Percentiles rank a stretch among this genome's conserved stretches.
These are phyloP conservation scores for Chlorella ohadii DNA, from an alignment of 139 green algal genomes.

Conservation along the genomic window DNA sequence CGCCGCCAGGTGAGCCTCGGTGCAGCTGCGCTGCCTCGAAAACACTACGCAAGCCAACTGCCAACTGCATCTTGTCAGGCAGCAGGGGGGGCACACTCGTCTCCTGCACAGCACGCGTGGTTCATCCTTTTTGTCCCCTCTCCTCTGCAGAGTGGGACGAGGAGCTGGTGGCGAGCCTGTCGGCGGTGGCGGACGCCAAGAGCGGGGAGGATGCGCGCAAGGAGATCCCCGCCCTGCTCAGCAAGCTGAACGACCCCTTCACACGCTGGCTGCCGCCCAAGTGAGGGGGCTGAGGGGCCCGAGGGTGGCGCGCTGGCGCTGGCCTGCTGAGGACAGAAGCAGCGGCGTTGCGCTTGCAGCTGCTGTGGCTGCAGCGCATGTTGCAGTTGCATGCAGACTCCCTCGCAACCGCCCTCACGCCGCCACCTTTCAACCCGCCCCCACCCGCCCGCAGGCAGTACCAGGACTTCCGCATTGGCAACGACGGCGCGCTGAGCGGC, in stretches of 20 bases:
- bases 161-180: constrained; percentile 32
- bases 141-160: constrained; percentile 49
- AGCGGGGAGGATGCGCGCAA: constrained; percentile 48
- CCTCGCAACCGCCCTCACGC: neutral
- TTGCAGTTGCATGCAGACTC: too few relatives aligned
- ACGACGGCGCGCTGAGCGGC: constrained; percentile 91
- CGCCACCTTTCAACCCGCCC: neutral
- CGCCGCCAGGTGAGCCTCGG: constrained; percentile 25
- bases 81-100: too few relatives aligned
- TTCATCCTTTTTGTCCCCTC: neutral
- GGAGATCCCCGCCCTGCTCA: constrained; percentile 80
- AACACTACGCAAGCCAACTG: too few relatives aligned
- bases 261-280: constrained; percentile 84
- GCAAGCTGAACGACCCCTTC: constrained; percentile 91
- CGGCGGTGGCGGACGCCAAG: neutral
- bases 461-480: constrained; percentile 79
- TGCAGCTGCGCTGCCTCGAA: too few relatives aligned
- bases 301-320: too few relatives aligned
- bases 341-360: too few relatives aligned
- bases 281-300: constrained; percentile 41
- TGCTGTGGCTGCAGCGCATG: too few relatives aligned
- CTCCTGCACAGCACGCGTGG: too few relatives aligned
- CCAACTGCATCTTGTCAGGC: too few relatives aligned
- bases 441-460: constrained; percentile 75
- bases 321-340: too few relatives aligned